Percentiles rank a stretch among this genome's conserved stretches.
phyloP scores from a whole-genome alignment of 208 protist genomes.

The Acanthamoeba triangularis region DNA sequence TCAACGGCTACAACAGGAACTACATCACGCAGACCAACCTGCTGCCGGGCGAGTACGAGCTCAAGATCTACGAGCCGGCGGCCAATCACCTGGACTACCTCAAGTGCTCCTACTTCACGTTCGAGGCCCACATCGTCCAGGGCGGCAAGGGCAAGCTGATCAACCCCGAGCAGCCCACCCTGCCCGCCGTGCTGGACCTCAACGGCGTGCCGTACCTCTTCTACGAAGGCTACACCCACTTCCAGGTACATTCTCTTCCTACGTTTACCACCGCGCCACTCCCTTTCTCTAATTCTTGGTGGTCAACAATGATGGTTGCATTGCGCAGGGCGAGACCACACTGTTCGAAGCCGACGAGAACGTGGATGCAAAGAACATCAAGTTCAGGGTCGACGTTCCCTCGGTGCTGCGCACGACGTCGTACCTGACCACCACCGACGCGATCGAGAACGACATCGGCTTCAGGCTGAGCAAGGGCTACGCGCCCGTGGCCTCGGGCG shows the following conservation, averaged over 20 bases:
- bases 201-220: conserved; percentile 66
- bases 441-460: not conserved
- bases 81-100: conserved; percentile 54
- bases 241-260: not conserved
- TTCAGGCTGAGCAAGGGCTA: not conserved
- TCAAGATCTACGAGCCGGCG: conserved; percentile 72
- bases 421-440: not conserved
- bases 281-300: not conserved
- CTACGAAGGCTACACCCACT: conserved; percentile 59
- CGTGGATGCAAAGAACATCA: not conserved
- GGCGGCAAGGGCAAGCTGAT: conserved; percentile 2
- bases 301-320: not conserved
- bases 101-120: conserved; percentile 78
- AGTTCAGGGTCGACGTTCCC: not conserved
- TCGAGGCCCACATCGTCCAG: conserved; percentile 54
- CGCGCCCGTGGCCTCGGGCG: not conserved
- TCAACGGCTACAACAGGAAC: conserved; percentile 76
- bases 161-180: conserved; percentile 41
- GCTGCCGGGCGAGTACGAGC: conserved; percentile 52
- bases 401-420: conserved; percentile 1
- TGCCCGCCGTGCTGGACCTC: conserved; percentile 57
- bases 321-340: not conserved
- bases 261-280: no score
- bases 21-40: conserved; percentile 36
- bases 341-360: conserved; percentile 59